These are phyloP conservation scores for Xylaria sp. DNA, from an alignment of 2,329 filamentous ascomycete species.

Conservation along the genomic window DNA sequence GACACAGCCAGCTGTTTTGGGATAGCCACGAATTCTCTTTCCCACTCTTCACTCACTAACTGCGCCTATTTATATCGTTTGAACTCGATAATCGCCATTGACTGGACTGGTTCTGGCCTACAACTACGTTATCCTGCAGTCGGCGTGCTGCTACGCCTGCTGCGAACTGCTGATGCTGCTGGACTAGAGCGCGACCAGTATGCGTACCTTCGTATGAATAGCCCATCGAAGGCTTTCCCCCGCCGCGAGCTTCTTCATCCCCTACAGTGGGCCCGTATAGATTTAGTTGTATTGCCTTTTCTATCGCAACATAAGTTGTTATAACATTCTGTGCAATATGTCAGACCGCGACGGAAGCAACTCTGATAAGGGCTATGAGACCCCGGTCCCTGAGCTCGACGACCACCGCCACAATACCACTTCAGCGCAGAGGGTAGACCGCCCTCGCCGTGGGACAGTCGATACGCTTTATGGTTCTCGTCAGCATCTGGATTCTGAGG, in stretches of 20 bases:
- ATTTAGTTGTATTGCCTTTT: conserved; percentile 8
- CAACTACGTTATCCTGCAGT: conserved; percentile 45
- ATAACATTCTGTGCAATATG: conserved; percentile 67
- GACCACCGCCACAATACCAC: conserved; percentile 81
- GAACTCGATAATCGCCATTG: conserved; percentile 11
- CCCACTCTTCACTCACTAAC: conserved; percentile 2
- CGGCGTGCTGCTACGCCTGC: conserved; percentile 54
- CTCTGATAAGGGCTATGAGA: conserved; percentile 73
- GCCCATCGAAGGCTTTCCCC: conserved; percentile 50
- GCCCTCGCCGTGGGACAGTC: conserved; percentile 76
- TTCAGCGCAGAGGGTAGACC: conserved; percentile 69
- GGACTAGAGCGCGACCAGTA: conserved; percentile 46
- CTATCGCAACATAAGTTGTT: conserved; percentile 6
- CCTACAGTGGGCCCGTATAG: conserved; percentile 13
- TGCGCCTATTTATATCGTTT: conserved; percentile 27
- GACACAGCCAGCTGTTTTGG: conserved; percentile 49
- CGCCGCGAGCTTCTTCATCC: conserved; percentile 17
- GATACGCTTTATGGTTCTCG: conserved; percentile 73
- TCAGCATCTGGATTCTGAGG: conserved; percentile 55
- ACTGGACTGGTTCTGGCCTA: conserved; percentile 37
- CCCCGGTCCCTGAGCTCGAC: conserved; percentile 83
- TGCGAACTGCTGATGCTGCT: conserved; percentile 48
- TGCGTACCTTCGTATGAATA: conserved; percentile 50
- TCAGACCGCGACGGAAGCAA: conserved; percentile 71
- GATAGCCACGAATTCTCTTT: conserved; percentile 35